Conservation (phyloP, 345 rosid genomes). For the Syzygium oleosum region DNA sequence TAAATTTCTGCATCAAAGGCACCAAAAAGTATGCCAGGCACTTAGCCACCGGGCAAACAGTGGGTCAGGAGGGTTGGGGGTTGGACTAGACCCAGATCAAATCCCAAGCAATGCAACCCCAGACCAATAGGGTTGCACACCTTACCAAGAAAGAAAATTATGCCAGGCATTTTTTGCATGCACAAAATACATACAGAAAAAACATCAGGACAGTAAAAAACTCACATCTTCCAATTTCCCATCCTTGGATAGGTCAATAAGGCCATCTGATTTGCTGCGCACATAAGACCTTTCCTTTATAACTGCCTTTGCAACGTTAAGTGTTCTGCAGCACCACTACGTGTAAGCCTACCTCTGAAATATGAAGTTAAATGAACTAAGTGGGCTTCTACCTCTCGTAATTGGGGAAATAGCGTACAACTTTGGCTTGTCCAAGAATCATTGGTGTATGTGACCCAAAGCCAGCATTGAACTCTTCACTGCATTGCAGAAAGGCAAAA, state of each 20-base stretch:
- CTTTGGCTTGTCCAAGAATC: slow-evolving; percentile 89
- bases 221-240: slow-evolving; percentile 67
- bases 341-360: neutral
- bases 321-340: slow-evolving; percentile 46
- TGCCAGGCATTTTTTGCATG: neutral
- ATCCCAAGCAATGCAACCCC: neutral
- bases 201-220: slow-evolving; percentile 1
- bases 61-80: neutral
- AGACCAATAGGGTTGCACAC: neutral
- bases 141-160: neutral
- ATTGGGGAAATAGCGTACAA: slow-evolving; percentile 73
- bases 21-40: neutral
- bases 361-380: neutral
- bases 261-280: slow-evolving; percentile 51
- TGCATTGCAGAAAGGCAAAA: slow-evolving; percentile 9
- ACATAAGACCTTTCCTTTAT: slow-evolving; percentile 66
- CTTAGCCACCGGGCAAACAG: neutral
- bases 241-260: slow-evolving; percentile 54
- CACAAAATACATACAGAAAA: neutral
- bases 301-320: slow-evolving; percentile 57
- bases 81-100: neutral
- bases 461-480: slow-evolving; percentile 93
- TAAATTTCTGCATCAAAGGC: neutral
- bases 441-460: slow-evolving; percentile 97
- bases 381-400: slow-evolving; percentile 51